These are phyloP conservation scores for Cyberlindnera petersonii DNA, from an alignment of 805 yeast species.

Conservation along the genomic window DNA sequence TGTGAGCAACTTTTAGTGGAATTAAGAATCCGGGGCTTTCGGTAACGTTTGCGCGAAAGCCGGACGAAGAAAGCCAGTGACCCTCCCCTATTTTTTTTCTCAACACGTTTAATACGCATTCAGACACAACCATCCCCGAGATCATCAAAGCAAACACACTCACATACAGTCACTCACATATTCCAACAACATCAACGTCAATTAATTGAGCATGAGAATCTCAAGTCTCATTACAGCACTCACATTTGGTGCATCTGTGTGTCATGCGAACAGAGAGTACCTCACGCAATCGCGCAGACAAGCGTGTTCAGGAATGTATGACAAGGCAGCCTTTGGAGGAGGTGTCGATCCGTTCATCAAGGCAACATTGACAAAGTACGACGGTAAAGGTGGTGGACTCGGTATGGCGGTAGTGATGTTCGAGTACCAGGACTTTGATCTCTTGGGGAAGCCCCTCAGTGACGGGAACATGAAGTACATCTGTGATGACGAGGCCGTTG, in stretches of 20 bases:
- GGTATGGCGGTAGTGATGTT: conserved; percentile 69
- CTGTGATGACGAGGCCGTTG: conserved; percentile 71
- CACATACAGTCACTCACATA: too few species aligned
- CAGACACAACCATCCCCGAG: too few species aligned
- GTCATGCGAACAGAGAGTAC: conserved; percentile 38
- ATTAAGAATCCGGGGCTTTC: conserved; percentile 1
- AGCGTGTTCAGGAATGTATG: conserved; percentile 87
- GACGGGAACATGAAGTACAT: conserved; percentile 54
- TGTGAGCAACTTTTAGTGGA: not conserved
- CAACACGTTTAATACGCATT: too few species aligned
- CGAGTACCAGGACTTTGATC: conserved; percentile 74
- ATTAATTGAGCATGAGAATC: conserved; percentile 3
- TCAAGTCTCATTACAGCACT: not conserved
- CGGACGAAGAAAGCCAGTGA: too few species aligned
- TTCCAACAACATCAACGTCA: not conserved
- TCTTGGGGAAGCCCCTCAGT: conserved; percentile 52
- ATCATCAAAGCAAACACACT: too few species aligned
- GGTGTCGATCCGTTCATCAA: conserved; percentile 57
- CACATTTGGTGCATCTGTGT: not conserved
- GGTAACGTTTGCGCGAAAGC: not conserved
- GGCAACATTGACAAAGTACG: conserved; percentile 37
- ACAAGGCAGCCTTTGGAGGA: conserved; percentile 86
- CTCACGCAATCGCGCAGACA: conserved; percentile 54
- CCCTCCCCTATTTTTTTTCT: too few species aligned
- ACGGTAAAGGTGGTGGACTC: conserved; percentile 25